These are phyloP conservation scores for Botryotinia narcissicola DNA, from an alignment of 2,329 filamentous ascomycete genomes.

Conservation along the genomic window DNA sequence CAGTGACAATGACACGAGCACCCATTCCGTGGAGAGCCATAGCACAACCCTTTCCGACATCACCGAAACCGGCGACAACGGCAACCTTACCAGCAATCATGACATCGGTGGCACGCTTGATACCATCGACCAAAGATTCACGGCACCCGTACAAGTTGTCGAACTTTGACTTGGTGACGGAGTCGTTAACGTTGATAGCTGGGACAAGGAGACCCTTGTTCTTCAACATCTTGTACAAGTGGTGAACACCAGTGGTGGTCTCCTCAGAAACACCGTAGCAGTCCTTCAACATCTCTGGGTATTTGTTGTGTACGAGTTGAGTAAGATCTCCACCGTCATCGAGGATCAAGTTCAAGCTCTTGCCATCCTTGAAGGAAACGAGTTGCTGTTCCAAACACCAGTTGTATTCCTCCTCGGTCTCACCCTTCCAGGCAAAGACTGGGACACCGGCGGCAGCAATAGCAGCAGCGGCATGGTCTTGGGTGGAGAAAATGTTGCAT, in stretches of 20 bases:
- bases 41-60: conserved; percentile 98
- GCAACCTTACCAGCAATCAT: conserved; percentile 99
- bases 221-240: conserved; percentile 98
- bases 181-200: conserved; percentile 99
- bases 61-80: conserved; percentile 96
- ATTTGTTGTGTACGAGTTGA: conserved; percentile 93
- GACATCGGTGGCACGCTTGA: conserved; percentile 99
- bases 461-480: conserved; percentile 96
- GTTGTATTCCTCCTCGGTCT: conserved; percentile 99
- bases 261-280: conserved; percentile 99
- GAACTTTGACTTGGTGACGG: conserved; percentile 99
- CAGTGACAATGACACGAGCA: conserved; percentile 92
- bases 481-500: conserved; percentile 99
- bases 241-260: conserved; percentile 99
- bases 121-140: conserved; percentile 97
- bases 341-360: conserved; percentile 97
- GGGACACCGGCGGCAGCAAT: conserved; percentile 81
- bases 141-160: conserved; percentile 99
- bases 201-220: conserved; percentile 84
- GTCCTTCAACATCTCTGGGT: conserved; percentile 96
- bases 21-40: conserved; percentile 96
- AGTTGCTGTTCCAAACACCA: conserved; percentile 99
- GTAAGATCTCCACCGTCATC: conserved; percentile 98
- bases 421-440: conserved; percentile 72
- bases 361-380: conserved; percentile 90